These are phyloP conservation scores for Candida frijolesensis DNA, from an alignment of 1,139 yeast species.

Conservation along the genomic window DNA sequence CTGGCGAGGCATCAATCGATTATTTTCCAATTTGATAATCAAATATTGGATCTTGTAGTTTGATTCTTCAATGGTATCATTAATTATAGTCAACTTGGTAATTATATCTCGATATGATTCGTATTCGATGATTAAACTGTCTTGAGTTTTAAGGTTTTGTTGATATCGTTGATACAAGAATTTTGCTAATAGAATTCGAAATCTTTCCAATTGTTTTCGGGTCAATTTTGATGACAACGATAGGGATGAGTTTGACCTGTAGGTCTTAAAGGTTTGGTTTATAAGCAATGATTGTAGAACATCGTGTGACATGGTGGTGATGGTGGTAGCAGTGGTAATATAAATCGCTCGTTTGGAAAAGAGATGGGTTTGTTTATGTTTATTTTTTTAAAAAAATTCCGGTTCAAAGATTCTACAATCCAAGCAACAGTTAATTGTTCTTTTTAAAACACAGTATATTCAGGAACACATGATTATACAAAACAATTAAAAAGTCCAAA, in stretches of 20 bases:
- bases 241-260: conserved; percentile 18
- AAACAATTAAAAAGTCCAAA: background rate
- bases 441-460: background rate
- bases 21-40: conserved; percentile 10
- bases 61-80: conserved; percentile 9
- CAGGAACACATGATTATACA: background rate
- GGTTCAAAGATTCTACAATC: too few relatives aligned
- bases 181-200: conserved; percentile 16
- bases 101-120: conserved; percentile 13
- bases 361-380: background rate
- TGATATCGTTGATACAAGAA: conserved; percentile 14
- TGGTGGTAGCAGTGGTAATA: background rate
- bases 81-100: conserved; percentile 9
- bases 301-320: conserved; percentile 9
- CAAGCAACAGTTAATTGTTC: background rate
- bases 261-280: conserved; percentile 23
- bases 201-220: conserved; percentile 15
- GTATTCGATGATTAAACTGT: conserved; percentile 15
- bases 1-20: conserved; percentile 13
- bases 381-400: background rate
- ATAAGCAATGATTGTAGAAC: conserved; percentile 11
- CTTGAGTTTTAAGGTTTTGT: conserved; percentile 8
- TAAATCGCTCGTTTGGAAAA: background rate
- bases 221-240: conserved; percentile 10
- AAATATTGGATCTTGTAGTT: conserved; percentile 12